Evolutionary conservation across 768 basidiomycete genomes (phyloP).

Genomic region (Calocybe indica): DNA sequence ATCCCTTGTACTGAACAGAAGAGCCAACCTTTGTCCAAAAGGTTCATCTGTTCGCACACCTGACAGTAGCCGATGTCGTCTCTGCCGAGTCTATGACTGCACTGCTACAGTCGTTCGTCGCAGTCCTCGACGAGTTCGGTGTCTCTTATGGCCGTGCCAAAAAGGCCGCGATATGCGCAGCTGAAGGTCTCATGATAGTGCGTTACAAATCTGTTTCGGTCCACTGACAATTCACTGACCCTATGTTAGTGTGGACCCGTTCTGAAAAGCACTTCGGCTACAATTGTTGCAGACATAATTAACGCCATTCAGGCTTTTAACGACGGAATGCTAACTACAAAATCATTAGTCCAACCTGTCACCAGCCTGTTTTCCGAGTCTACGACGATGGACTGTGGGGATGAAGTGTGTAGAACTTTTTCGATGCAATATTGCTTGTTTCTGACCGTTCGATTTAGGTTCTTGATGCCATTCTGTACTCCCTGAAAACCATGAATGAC

Average conservation of each 20-base stretch:
- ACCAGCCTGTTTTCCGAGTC: conserved; percentile 43
- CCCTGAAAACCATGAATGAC: conserved; percentile 56
- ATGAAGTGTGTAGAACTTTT: conserved; percentile 46
- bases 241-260: conserved; percentile 55
- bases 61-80: conserved; percentile 72
- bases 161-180: conserved; percentile 73
- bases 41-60: conserved; percentile 92
- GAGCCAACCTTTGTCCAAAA: conserved; percentile 20
- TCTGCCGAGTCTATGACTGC: conserved; percentile 73
- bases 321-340: conserved; percentile 50
- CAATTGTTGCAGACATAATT: conserved; percentile 65
- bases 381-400: conserved; percentile 40
- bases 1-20: not conserved
- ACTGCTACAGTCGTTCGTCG: conserved; percentile 77
- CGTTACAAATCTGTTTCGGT: conserved; percentile 10
- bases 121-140: conserved; percentile 86
- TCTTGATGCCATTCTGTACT: conserved; percentile 64
- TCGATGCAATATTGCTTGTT: not conserved
- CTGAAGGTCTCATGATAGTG: conserved; percentile 75
- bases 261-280: conserved; percentile 53
- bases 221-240: not conserved
- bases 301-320: conserved; percentile 65
- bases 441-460: conserved; percentile 38
- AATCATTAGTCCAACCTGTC: conserved; percentile 63
- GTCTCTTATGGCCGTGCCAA: conserved; percentile 83